Base-by-base conservation (phyloP, 2,329 filamentous ascomycete species). In the Teratosphaeria gauchensis region DNA sequence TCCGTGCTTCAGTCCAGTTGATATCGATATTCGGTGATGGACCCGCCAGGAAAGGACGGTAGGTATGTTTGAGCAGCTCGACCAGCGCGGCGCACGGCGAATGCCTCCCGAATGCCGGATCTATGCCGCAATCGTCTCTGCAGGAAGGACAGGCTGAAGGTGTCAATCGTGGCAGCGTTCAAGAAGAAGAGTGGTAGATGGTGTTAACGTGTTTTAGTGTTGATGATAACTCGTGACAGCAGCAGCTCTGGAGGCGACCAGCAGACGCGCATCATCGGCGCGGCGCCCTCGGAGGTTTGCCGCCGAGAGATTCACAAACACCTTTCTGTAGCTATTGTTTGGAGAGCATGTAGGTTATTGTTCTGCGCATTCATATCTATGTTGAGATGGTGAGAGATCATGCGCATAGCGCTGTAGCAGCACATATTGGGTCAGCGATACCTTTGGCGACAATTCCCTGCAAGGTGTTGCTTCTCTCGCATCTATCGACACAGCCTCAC, bases 201-300 rank as follows among this genome's bases (percentile, higher is more conserved):
- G 53, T 21, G 56, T 38, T 46, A 51, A 28, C n/a, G 19, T 32
- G 35, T 42, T 28, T 28, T 28, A 16, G 35, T 42, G 35, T 42
- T 42, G 52, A 46, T 54, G 12, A 42, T 30, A 46, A 11, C 31
- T 28, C 21, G 42, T 32, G 28, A 30, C 21, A 24, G 28, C 31
- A 19, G 30, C 53, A 9, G 30, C 53, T 32, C 19, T 35, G 53
- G 31, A 54, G 53, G 53, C 53, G 53, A 24, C 31, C 53, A 38
- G 31, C 31, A 42, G 35, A 54, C 53, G 53, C 53, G 53, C 53
- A 54, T 54, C 53, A 54, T 54, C 53, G 53, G 53, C 35, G 35
- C 35, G 4, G 35, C 35, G 35, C 12, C 35, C 11, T 38, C 31
- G 31, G 31, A 38, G 53, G 53, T 38, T 16, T 54, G 8, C 30